Evolutionary conservation across 2,329 filamentous ascomycete species (phyloP).

Genomic region (Stromatinia cepivora): DNA sequence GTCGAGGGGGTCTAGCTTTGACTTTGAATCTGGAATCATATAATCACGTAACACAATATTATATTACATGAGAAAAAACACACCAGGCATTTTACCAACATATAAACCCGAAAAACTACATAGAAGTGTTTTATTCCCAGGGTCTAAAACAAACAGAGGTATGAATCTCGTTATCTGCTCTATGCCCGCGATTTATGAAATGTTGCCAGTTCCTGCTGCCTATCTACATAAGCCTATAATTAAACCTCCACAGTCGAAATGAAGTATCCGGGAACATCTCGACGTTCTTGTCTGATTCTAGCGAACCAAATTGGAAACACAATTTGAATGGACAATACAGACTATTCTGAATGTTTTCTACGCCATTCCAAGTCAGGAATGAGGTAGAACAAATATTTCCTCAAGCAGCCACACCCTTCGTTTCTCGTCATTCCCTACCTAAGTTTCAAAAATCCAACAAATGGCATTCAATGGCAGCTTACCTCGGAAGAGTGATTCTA

Average conservation of each 20-base stretch:
- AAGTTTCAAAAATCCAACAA: neutral
- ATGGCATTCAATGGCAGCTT: neutral
- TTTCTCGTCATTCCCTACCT: neutral
- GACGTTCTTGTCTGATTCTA: neutral
- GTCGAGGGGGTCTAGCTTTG: too few species aligned
- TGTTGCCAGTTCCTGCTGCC: too few species aligned
- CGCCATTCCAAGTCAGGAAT: neutral
- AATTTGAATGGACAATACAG: too few species aligned
- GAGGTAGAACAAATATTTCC: neutral
- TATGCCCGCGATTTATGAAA: neutral
- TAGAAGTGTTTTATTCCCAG: too few species aligned
- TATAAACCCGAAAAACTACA: too few species aligned
- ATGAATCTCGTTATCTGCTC: neutral
- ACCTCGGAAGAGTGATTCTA: neutral
- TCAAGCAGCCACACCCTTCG: neutral
- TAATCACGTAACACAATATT: too few species aligned
- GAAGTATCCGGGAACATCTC: neutral
- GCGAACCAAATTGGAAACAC: neutral
- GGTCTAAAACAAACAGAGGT: neutral
- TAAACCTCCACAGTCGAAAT: fast-evolving
- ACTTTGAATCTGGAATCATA: too few species aligned
- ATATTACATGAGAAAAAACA: too few species aligned
- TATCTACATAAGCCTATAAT: neutral
- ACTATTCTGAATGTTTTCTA: neutral
- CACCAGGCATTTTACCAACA: too few species aligned